Conservation (phyloP, 352 stramenopile genomes). For the Globisporangium lucens region DNA sequence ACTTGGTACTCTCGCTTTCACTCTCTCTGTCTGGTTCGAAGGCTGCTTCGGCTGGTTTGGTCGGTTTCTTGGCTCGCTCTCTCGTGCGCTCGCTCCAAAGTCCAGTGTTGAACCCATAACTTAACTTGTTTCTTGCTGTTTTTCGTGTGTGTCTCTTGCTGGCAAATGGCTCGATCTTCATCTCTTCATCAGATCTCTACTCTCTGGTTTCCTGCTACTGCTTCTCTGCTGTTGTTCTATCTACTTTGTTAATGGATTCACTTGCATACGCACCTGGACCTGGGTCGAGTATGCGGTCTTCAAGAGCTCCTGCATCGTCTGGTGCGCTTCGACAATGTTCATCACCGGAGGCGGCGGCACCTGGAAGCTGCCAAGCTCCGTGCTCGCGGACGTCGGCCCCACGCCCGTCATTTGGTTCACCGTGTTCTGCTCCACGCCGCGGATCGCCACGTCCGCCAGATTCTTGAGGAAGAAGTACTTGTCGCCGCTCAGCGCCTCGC, state of each 20-base stretch:
- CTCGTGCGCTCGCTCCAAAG: background rate
- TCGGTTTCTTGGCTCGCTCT: background rate
- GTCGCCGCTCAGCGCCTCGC: constrained; percentile 67
- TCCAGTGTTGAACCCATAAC: constrained; percentile 26
- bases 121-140: constrained; percentile 19
- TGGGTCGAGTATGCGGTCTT: constrained; percentile 82
- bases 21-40: background rate
- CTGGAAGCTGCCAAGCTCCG: constrained; percentile 27
- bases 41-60: background rate
- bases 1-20: no score
- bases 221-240: background rate
- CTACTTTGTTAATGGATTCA: constrained; percentile 50
- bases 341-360: constrained; percentile 48
- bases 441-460: constrained; percentile 70
- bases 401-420: constrained; percentile 31
- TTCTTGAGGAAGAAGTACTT: constrained; percentile 86
- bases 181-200: background rate
- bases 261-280: constrained; percentile 78
- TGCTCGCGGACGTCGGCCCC: constrained; percentile 13
- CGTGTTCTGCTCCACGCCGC: constrained; percentile 81
- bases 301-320: constrained; percentile 84
- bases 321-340: constrained; percentile 57
- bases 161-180: background rate
- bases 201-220: constrained; percentile 21
- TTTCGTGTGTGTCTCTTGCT: background rate